Evolutionary conservation across 805 yeast genomes (phyloP).

Genomic region (Wickerhamomyces subpelliculosus): DNA sequence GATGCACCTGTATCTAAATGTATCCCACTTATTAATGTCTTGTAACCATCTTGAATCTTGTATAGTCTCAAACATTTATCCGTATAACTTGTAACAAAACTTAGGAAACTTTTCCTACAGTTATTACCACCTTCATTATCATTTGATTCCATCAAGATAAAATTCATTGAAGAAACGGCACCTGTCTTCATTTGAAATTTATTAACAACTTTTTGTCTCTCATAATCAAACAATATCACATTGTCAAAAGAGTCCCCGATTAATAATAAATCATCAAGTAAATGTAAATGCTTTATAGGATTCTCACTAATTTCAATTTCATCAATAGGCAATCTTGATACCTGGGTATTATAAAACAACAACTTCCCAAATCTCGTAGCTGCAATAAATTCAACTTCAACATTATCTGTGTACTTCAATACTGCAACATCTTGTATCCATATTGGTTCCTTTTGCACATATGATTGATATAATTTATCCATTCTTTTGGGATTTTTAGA

Average conservation of each 20-base stretch:
- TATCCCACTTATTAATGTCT: constrained; percentile 4
- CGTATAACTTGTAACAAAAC: constrained; percentile 5
- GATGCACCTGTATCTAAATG: background rate
- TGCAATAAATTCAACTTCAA: constrained; percentile 11
- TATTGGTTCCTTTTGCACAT: constrained; percentile 10
- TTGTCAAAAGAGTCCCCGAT: constrained; percentile 18
- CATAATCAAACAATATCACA: constrained; percentile 8
- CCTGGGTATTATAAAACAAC: constrained; percentile 10
- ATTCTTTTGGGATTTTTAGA: constrained; percentile 9
- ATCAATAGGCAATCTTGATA: constrained; percentile 17
- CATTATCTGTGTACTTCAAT: constrained; percentile 1
- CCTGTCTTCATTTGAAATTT: constrained; percentile 16
- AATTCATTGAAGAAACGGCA: constrained; percentile 12
- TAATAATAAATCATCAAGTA: constrained; percentile 5
- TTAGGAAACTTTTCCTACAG: constrained; percentile 2
- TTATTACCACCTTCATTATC: background rate
- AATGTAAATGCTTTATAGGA: constrained; percentile 12
- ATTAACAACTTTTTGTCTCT: constrained; percentile 4
- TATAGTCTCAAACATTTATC: constrained; percentile 9
- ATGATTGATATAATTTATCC: constrained; percentile 2
- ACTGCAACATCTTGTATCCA: constrained; percentile 19
- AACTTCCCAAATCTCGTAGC: constrained; percentile 19
- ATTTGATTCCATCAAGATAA: constrained; percentile 1
- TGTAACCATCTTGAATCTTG: constrained; percentile 10
- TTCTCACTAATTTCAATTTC: constrained; percentile 15